Conservation (phyloP, 1,284 basidiomycete species). For the Apiotrichum domesticum region DNA sequence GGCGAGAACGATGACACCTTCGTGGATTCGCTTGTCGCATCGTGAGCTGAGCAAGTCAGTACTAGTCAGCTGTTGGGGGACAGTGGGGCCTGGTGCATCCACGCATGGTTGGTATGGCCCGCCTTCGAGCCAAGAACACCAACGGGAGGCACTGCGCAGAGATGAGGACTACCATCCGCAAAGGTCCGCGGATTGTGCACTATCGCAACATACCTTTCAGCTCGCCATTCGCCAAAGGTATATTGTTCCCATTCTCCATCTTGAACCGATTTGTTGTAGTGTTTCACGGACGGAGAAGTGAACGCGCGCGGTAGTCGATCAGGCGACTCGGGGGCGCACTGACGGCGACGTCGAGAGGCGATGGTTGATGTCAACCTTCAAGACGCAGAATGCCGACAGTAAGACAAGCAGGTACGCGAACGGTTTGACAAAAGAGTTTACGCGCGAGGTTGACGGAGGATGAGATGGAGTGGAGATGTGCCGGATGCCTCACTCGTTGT, state of each 20-base stretch:
- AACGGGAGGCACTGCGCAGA: background rate
- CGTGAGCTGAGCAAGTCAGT: background rate
- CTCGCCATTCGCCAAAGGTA: background rate
- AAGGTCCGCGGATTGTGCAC: background rate
- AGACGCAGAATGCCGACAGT: too few species aligned
- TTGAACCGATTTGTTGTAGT: too few species aligned
- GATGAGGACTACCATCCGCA: background rate
- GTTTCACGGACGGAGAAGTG: background rate
- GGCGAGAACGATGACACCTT: background rate
- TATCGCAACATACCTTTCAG: background rate
- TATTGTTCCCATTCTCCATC: constrained; percentile 3
- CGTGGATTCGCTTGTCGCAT: background rate
- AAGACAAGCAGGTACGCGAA: too few species aligned
- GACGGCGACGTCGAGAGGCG: background rate
- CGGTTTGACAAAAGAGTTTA: too few species aligned
- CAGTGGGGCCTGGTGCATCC: too few species aligned
- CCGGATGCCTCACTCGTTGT: too few species aligned
- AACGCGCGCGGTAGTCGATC: too few species aligned
- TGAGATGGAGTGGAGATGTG: too few species aligned
- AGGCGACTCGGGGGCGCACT: too few species aligned
- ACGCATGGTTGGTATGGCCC: too few species aligned
- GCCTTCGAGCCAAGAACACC: background rate
- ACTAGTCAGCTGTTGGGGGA: too few species aligned
- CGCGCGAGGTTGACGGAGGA: too few species aligned
- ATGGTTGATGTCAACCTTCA: constrained; percentile 4